Conservation (phyloP, 2,329 filamentous ascomycete species). For the Alternaria sp. region DNA sequence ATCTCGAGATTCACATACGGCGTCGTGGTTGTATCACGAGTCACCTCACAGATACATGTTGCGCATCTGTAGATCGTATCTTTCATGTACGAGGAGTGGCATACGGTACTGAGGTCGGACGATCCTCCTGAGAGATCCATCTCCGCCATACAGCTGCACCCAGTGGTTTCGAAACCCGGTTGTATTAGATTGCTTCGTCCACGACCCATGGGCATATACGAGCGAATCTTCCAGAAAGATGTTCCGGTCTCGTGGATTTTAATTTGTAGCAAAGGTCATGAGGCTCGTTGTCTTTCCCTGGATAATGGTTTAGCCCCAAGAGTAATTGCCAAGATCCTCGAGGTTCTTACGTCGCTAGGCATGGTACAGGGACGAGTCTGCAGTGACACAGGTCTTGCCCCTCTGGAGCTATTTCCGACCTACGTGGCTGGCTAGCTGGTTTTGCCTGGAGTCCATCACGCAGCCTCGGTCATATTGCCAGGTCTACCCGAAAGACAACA, state of each 20-base stretch:
- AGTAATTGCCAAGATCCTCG: slow-evolving; percentile 1
- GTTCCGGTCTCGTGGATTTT: slow-evolving; percentile 24
- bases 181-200: slow-evolving; percentile 27
- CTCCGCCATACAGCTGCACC: slow-evolving; percentile 3
- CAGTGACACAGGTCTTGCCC: neutral
- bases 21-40: slow-evolving; percentile 6
- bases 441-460: neutral
- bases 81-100: neutral
- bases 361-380: neutral
- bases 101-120: neutral
- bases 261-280: slow-evolving; percentile 31
- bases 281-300: slow-evolving; percentile 25
- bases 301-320: neutral
- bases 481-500: neutral
- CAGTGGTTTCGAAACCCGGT: slow-evolving; percentile 32
- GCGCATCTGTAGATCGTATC: neutral
- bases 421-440: neutral
- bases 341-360: slow-evolving; percentile 10
- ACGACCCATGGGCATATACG: slow-evolving; percentile 20
- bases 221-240: slow-evolving; percentile 34
- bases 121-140: neutral
- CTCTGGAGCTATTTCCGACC: neutral
- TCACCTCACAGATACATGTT: neutral
- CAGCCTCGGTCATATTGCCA: neutral
- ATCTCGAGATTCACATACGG: neutral